Evolutionary conservation across 2,329 filamentous ascomycete genomes (phyloP), one percentile per base, ranked within the genome.

Genomic region (Alternaria sp.): DNA sequence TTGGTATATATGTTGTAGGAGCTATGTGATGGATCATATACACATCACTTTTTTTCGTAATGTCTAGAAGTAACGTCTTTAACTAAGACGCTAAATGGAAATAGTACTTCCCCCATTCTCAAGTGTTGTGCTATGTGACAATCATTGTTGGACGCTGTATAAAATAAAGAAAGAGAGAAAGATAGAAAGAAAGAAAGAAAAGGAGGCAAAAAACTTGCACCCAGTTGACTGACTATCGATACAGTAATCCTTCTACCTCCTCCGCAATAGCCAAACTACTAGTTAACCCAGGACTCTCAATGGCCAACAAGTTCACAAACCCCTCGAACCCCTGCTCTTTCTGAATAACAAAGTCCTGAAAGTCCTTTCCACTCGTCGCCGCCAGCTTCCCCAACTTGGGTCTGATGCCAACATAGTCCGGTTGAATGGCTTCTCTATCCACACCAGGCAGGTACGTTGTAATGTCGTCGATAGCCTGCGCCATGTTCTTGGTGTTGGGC

Each of bases 271-370:
- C 93, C 79, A 98, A 79, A 68, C 85, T 87, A 75, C 91, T 95
- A 45, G 94, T 98, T 76, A 98, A 79, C 4, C 94, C 94, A 0
- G 94, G 94, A 77, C 92, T 96, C 81, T 98, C 94, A 67, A 97
- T 97, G 0, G 93, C 94, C 68, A 98, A 73, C 66, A 98, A 75
- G 80, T 97, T 97, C 8, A 98, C 84, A 84, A 94, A 97, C 2
- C 92, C 93, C 2, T 85, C 80, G 69, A 86, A 93, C 0, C 90
- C 93, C 1, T 92, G 85, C 77, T 97, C 93, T 67, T 85, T 86
- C 60, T 83, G 78, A 44, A 99, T 89, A 14, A 91, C 82, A 73
- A 99, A 98, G 76, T 99, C 95, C 61, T 90, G 83, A 72, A 96
- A 96, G 0, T 85, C 88, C 62, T 85, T 85, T 5, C 81, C 80